phyloP scores from a whole-genome alignment of 2,329 filamentous ascomycete species.

The Teratosphaeriaceae sp. region DNA sequence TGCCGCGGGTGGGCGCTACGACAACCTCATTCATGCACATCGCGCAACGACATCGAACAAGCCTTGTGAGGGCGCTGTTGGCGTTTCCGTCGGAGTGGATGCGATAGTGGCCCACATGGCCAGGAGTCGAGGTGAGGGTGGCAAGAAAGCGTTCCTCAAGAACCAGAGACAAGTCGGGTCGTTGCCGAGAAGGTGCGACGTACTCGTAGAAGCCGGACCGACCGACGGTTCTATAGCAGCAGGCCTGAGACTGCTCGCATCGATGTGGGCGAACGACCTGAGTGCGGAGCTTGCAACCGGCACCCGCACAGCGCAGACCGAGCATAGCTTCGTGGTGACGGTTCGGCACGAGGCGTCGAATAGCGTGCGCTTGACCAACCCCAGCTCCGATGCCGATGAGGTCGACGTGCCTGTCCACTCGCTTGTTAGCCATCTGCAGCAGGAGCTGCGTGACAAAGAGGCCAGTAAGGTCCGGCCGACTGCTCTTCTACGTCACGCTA shows the following conservation, averaged over 20 bases:
- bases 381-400: conserved; percentile 42
- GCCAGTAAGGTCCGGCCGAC: conserved; percentile 36
- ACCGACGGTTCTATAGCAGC: conserved; percentile 64
- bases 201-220: conserved; percentile 75
- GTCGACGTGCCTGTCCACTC: conserved; percentile 68
- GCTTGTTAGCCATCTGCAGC: conserved; percentile 71
- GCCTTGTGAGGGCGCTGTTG: conserved; percentile 56
- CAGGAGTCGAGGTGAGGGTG: conserved; percentile 24
- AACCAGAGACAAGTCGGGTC: conserved; percentile 3
- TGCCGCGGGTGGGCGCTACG: conserved; percentile 89
- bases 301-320: conserved; percentile 8
- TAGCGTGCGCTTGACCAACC: conserved; percentile 54
- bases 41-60: conserved; percentile 30
- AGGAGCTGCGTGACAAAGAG: conserved; percentile 74
- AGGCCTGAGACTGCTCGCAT: conserved; percentile 70
- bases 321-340: conserved; percentile 75
- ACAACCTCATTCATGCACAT: conserved; percentile 79
- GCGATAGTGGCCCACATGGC: conserved; percentile 60
- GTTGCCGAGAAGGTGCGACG: conserved; percentile 56
- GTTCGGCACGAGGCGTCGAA: conserved; percentile 66
- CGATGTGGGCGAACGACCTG: conserved; percentile 76
- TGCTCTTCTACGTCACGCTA: conserved; percentile 31
- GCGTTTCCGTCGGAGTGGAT: conserved; percentile 88
- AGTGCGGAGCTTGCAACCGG: conserved; percentile 73
- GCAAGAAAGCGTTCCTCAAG: conserved; percentile 16